Conservation (phyloP, 1,284 basidiomycete genomes). For the Pyrrhoderma noxium region DNA sequence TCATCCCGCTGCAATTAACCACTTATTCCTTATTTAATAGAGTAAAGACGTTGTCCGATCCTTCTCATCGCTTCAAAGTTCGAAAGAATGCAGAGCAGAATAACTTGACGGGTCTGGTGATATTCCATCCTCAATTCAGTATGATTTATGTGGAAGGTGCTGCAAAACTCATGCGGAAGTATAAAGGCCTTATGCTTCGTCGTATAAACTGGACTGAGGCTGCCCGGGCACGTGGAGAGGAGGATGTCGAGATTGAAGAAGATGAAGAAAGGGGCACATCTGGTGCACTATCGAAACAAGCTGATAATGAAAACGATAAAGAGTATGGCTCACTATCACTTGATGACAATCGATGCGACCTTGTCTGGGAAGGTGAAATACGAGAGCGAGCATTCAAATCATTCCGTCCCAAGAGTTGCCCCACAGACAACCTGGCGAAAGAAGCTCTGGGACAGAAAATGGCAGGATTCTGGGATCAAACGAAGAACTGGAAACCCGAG, state of each 20-base stretch:
- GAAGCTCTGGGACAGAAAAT: slow-evolving; percentile 78
- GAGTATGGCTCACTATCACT: slow-evolving; percentile 39
- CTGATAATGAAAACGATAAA: slow-evolving; percentile 27
- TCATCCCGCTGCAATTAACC: not conserved
- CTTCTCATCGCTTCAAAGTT: slow-evolving; percentile 93
- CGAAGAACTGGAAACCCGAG: slow-evolving; percentile 80
- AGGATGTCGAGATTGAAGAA: slow-evolving; percentile 59
- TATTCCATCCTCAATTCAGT: slow-evolving; percentile 85
- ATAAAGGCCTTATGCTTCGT: slow-evolving; percentile 81
- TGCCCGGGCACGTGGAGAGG: slow-evolving; percentile 67
- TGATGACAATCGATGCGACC: slow-evolving; percentile 80
- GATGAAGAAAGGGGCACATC: slow-evolving; percentile 40
- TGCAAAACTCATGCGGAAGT: slow-evolving; percentile 78
- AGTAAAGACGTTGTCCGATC: slow-evolving; percentile 85
- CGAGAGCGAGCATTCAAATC: slow-evolving; percentile 76
- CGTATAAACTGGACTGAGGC: slow-evolving; percentile 95
- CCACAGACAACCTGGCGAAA: slow-evolving; percentile 79
- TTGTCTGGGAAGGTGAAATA: slow-evolving; percentile 91
- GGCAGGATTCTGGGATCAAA: slow-evolving; percentile 90
- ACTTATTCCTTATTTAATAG: slow-evolving; percentile 32
- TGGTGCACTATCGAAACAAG: slow-evolving; percentile 23
- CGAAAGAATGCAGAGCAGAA: slow-evolving; percentile 92
- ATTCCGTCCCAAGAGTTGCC: slow-evolving; percentile 81
- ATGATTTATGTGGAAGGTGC: slow-evolving; percentile 94
- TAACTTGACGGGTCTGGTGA: slow-evolving; percentile 80